Evolutionary conservation across 192 early-diverging fungal species (phyloP).

Genomic region (Allomyces arbusculus): DNA sequence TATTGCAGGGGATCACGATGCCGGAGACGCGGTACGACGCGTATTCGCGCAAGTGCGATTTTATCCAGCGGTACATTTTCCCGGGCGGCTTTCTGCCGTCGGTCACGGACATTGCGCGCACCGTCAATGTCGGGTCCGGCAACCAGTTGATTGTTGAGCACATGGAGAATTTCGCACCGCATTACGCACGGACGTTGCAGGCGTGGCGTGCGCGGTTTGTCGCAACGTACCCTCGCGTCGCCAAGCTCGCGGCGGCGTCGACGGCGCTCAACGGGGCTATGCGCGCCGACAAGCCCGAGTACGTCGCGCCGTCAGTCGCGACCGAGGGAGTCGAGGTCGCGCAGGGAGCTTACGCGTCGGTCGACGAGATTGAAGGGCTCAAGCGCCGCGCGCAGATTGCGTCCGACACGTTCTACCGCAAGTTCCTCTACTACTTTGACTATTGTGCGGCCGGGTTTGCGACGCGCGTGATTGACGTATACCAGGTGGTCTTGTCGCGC

Average conservation of each 20-base stretch:
- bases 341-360: not conserved
- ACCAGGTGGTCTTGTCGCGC: slow-evolving; percentile 30
- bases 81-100: slow-evolving; percentile 54
- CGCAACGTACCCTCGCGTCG: slow-evolving; percentile 14
- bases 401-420: slow-evolving; percentile 36
- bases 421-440: slow-evolving; percentile 65
- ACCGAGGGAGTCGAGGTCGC: not conserved
- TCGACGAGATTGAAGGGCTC: not conserved
- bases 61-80: slow-evolving; percentile 58
- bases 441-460: slow-evolving; percentile 61
- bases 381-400: slow-evolving; percentile 5
- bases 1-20: slow-evolving; percentile 47
- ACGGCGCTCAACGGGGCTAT: not conserved
- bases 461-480: slow-evolving; percentile 38
- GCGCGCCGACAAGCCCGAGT: slow-evolving; percentile 3
- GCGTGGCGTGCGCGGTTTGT: slow-evolving; percentile 46
- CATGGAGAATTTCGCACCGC: slow-evolving; percentile 39
- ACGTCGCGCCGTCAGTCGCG: not conserved
- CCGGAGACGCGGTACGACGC: slow-evolving; percentile 38
- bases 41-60: slow-evolving; percentile 35
- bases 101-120: slow-evolving; percentile 27
- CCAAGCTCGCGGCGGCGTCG: slow-evolving; percentile 10
- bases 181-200: slow-evolving; percentile 45
- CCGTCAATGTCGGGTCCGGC: slow-evolving; percentile 24
- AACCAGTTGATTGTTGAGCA: slow-evolving; percentile 36